Base-by-base conservation (phyloP, 2,329 filamentous ascomycete species). In the Samsoniella hepiali region DNA sequence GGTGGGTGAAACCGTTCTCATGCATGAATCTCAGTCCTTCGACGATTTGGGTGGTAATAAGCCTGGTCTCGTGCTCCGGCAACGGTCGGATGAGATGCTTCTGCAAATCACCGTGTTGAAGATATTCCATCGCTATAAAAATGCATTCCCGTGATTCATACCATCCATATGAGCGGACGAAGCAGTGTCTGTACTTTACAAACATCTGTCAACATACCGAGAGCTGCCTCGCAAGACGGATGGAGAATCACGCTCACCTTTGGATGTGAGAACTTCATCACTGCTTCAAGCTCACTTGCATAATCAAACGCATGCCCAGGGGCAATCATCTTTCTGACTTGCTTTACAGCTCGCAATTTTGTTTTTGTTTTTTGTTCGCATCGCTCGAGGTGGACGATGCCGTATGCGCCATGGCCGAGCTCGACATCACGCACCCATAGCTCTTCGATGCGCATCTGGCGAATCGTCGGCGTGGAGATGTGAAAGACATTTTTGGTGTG, bases 21-120 rank as follows among this genome's bases (percentile, higher is more conserved):
- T 68, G 68, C 67, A 69, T 68, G 27, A 63, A 65, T 5, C 29
- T 40, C 22, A 69, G 44, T 1, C 64, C 68, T 38, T 66, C 65
- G 9, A 67, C 42, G 8, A 69, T 47, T 32, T 66, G 65, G 17
- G 22, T 40, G 3, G 64, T 44, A 47, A 68, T 61, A 22, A 62
- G 45, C 36, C 59, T 61, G 7, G 54, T 62, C 27, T 66, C 42
- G 8, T 29, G 40, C 44, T 61, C 67, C 3, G 62, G 50, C 3
- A 65, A 47, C 11, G 58, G 56, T 22, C 29, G 38, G 29, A 22
- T 47, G 4, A 68, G 34, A n/a, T 65, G 57, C 9, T 40, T 60
- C 22, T 57, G 38, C 40, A 68, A 42, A 47, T 66, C 64, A 15
- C 66, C 65, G 36, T 61, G 38, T 17, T 68, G 47, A 22, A 66